These are phyloP conservation scores for Penicillium canescens DNA, from an alignment of 495 filamentous ascomycete genomes.

Conservation along the genomic window DNA sequence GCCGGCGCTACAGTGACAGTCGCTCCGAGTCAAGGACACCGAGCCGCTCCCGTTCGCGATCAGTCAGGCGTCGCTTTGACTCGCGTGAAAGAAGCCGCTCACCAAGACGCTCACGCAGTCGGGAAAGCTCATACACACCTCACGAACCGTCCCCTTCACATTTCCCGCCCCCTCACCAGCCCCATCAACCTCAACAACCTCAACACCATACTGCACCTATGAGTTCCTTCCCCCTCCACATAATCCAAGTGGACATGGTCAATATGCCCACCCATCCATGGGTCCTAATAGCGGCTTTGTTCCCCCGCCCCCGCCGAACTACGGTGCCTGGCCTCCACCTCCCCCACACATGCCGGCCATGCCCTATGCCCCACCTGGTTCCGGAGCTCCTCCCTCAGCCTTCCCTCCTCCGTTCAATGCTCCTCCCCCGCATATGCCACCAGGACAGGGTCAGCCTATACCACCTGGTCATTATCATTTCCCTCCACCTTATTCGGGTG, in stretches of 20 bases:
- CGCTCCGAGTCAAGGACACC: conserved; percentile 26
- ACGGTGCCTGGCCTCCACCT: conserved; percentile 54
- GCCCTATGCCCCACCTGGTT: conserved; percentile 21
- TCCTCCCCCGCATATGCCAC: conserved; percentile 20
- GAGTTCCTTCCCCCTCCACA: conserved; percentile 21
- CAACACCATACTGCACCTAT: conserved; percentile 23
- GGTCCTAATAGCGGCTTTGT: conserved; percentile 22
- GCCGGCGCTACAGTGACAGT: conserved; percentile 51
- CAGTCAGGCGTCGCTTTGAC: conserved; percentile 23
- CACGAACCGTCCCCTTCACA: conserved; percentile 27
- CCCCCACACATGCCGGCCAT: conserved; percentile 28
- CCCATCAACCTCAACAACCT: conserved; percentile 21
- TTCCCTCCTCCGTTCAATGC: conserved; percentile 27
- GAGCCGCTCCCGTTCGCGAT: conserved; percentile 15
- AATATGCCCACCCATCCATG: conserved; percentile 7
- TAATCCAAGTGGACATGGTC: conserved; percentile 23
- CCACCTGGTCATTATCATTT: conserved; percentile 40
- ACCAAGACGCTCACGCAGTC: conserved; percentile 32
- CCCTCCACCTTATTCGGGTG: conserved; percentile 35
- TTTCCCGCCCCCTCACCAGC: conserved; percentile 31
- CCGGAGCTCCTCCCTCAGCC: conserved; percentile 21
- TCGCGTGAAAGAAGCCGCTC: conserved; percentile 29
- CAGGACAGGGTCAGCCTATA: conserved; percentile 28
- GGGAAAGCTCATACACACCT: conserved; percentile 52
- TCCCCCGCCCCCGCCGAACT: conserved; percentile 49